Base-by-base conservation (phyloP, 2,329 filamentous ascomycete species). In the Diplodia corticola region DNA sequence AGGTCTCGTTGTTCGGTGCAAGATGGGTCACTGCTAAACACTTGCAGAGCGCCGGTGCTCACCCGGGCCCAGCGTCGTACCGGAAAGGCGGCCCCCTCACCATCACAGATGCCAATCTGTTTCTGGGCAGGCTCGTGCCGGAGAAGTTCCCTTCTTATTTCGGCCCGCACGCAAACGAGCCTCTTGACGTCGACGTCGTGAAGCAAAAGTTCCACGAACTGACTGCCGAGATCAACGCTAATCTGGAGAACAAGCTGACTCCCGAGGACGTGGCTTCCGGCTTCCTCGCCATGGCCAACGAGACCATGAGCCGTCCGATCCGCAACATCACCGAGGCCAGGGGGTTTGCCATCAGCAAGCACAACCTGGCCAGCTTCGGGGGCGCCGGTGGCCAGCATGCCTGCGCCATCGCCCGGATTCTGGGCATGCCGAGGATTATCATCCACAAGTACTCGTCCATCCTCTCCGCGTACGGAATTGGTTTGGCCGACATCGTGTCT, bases 391-490 rank as follows among this genome's bases (percentile, higher is more conserved):
- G 80, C 4, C 33, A 65, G 37, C 80, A 82, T n/a, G 79, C 79
- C 1, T 78, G 79, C 20, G 76, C 78, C 1, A 77, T 83, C 13
- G 81, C 81, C 0, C 71, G 72, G 0, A 78, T 78, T n/a, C 72
- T 83, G 0, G 79, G 79, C 1, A 83, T 83, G 63, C 73, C 73
- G 10, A 74, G 77, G 1, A 77, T 80, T 63, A 74, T 83, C 33
- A 77, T 83, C 13, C 81, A 81, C 35, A 76, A 77, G 35, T 82
- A 81, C 68, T 83, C 81, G 0, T 80, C 77, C 6, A 80, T 83
- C 13, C 69, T 83, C 0, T 83, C 81, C 0, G 81, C 81, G 0
- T 83, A 83, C 30, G 81, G 81, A 0, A 81, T 83, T 71, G 78
- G 53, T 5, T 53, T 65, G 33, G 64, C 64, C 3, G 64, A 65